phyloP scores from a whole-genome alignment of 306 rosid genomes.

The Ormosia semicastrata region DNA sequence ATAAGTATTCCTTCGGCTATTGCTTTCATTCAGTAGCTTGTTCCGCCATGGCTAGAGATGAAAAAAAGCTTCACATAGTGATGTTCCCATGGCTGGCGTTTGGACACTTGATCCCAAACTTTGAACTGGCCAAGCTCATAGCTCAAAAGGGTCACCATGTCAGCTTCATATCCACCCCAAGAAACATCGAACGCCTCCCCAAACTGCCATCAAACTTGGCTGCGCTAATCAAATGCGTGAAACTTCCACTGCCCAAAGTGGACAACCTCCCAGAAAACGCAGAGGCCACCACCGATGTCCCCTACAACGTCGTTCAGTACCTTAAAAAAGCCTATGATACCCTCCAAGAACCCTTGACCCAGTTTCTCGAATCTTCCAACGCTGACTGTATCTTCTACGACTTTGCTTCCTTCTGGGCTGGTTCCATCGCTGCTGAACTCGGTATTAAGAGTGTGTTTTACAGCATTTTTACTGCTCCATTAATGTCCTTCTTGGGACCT shows the following conservation, averaged over 20 bases:
- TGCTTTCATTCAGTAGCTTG: too few species aligned
- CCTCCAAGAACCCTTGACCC: constrained; percentile 27
- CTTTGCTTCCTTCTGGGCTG: constrained; percentile 25
- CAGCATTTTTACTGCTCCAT: too few species aligned
- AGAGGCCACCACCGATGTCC: constrained; percentile 49
- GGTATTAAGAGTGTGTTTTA: too few species aligned
- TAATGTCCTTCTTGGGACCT: too few species aligned
- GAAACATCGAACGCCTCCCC: constrained; percentile 58
- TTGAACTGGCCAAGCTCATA: too few species aligned
- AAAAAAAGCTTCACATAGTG: too few species aligned
- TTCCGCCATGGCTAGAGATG: too few species aligned
- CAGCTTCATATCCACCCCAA: constrained; percentile 54
- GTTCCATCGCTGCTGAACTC: too few species aligned
- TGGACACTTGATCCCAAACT: too few species aligned
- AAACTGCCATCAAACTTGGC: constrained; percentile 28
- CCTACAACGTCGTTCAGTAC: constrained; percentile 26
- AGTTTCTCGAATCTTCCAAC: constrained; percentile 36
- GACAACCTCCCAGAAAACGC: constrained; percentile 39
- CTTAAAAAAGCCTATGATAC: constrained; percentile 41
- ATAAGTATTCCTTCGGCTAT: too few species aligned
- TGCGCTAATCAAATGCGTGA: constrained; percentile 25
- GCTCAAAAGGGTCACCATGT: constrained; percentile 45
- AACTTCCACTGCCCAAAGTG: constrained; percentile 35
- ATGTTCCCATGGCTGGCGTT: too few species aligned
- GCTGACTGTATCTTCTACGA: constrained; percentile 50